phyloP scores from a whole-genome alignment of 1,139 yeast species.

The Magnusiomyces ingens region DNA sequence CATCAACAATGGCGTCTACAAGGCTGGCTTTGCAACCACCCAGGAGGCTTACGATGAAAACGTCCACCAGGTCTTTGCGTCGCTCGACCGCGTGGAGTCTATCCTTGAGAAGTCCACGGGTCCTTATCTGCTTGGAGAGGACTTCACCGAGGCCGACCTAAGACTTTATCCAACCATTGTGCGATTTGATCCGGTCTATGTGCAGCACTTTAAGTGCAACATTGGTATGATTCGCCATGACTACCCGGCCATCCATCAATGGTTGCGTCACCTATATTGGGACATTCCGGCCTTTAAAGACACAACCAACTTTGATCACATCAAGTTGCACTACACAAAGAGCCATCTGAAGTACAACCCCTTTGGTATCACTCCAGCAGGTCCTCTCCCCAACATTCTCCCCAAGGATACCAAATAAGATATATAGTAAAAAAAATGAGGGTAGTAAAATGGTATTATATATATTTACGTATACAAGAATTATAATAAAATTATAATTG shows the following conservation, averaged over 20 bases:
- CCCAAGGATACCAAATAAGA: slow-evolving; percentile 20
- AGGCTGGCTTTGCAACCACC: slow-evolving; percentile 80
- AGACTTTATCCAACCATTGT: slow-evolving; percentile 77
- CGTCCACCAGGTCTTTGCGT: slow-evolving; percentile 56
- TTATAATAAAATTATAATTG: background rate
- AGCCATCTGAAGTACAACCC: slow-evolving; percentile 66
- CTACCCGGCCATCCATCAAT: slow-evolving; percentile 69
- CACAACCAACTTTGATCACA: slow-evolving; percentile 66
- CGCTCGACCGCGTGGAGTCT: slow-evolving; percentile 69
- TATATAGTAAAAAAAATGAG: slow-evolving; percentile 73
- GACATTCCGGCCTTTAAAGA: slow-evolving; percentile 64
- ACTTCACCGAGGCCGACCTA: slow-evolving; percentile 83
- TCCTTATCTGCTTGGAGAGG: slow-evolving; percentile 53
- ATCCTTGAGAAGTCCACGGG: slow-evolving; percentile 49
- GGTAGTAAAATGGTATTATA: slow-evolving; percentile 44
- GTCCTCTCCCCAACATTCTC: slow-evolving; percentile 72
- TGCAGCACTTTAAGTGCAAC: slow-evolving; percentile 93
- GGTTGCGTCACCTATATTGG: slow-evolving; percentile 86
- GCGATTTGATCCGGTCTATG: slow-evolving; percentile 86
- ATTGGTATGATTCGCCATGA: slow-evolving; percentile 72
- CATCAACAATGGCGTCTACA: slow-evolving; percentile 92
- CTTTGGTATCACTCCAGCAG: slow-evolving; percentile 74
- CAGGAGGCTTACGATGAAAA: slow-evolving; percentile 78
- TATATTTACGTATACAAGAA: background rate
- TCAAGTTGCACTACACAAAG: slow-evolving; percentile 78